phyloP scores from a whole-genome alignment of 495 filamentous ascomycete genomes.

The Polyplosphaeria fusca region DNA sequence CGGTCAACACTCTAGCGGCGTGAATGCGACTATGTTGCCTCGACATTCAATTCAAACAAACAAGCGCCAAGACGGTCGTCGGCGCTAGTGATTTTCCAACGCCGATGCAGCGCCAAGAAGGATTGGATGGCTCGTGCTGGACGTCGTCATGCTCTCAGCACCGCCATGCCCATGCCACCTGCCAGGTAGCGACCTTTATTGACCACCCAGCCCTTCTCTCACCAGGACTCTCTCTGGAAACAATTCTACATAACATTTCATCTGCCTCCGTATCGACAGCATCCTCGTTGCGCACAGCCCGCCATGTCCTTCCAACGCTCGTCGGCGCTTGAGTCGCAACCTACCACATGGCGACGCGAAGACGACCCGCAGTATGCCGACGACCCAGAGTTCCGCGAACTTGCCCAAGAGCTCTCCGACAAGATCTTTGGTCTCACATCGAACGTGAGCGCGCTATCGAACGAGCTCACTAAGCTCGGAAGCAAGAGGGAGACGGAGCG shows the following conservation, averaged over 20 bases:
- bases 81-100: no score
- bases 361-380: slow-evolving; percentile 76
- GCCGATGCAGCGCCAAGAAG: no score
- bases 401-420: slow-evolving; percentile 76
- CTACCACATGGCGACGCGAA: slow-evolving; percentile 59
- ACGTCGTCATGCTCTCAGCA: no score
- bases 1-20: no score
- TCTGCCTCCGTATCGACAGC: no score
- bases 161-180: not conserved
- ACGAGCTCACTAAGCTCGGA: slow-evolving; percentile 78
- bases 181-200: slow-evolving; percentile 19
- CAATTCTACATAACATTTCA: no score
- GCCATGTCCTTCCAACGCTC: slow-evolving; percentile 90
- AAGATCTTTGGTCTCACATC: slow-evolving; percentile 83
- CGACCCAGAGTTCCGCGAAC: slow-evolving; percentile 84
- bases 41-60: no score
- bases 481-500: slow-evolving; percentile 87
- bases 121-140: no score
- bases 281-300: slow-evolving; percentile 2
- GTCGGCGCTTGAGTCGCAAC: slow-evolving; percentile 77
- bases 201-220: not conserved
- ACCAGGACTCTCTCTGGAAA: no score
- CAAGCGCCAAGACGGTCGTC: no score
- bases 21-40: no score
- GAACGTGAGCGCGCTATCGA: slow-evolving; percentile 75